Base-by-base conservation (phyloP, 139 green algal species). In the Chlamydomonas sp. region DNA sequence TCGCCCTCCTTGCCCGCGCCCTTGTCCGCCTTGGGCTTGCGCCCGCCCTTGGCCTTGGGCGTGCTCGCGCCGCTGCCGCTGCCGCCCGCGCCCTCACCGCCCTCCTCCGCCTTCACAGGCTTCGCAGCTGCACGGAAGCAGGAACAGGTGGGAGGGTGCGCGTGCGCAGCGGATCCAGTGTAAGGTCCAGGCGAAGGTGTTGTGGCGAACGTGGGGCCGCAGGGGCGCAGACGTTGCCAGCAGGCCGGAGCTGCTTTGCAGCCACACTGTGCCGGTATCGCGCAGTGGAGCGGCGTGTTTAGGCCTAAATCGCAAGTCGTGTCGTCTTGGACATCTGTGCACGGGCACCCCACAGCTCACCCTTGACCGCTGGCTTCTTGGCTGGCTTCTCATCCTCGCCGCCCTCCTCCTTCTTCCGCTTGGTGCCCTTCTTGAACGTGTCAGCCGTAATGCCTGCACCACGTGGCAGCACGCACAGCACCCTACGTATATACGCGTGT, bases 301-400 rank as follows among this genome's bases (percentile, higher is more conserved):
- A 49, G 31, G 31, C 31, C 31, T 49, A 49, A 49, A 49, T 49
- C 31, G 31, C 31, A 49, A 49, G 31, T 49, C 31, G 31, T 49
- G 31, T 49, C 31, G 31, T 49, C 31, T 49, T 0, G 31, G 31
- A 49, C 31, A 49, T 49, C 31, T 49, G 31, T 49, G 31, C 31
- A 49, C 31, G 31, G 69, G 8, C 67, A 4, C 67, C 17, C 17
- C 2, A 16, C 49, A 14, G 15, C 49, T 7, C 73, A 83, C 85
- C 73, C 72, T 93, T 90, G 7, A 83, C 77, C 2, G 79, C 75
- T 5, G 86, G 78, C 86, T 83, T 89, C 77, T 93, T 93, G 72
- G 83, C 79, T 31, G 84, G 87, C 85, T 93, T 93, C 64, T 83
- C 89, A 18, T 90, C 92, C 63, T 89, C 85, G 60, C 80, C 61